phyloP scores from a whole-genome alignment of 2,329 filamentous ascomycete genomes.

The Pseudocercospora macadamiae region DNA sequence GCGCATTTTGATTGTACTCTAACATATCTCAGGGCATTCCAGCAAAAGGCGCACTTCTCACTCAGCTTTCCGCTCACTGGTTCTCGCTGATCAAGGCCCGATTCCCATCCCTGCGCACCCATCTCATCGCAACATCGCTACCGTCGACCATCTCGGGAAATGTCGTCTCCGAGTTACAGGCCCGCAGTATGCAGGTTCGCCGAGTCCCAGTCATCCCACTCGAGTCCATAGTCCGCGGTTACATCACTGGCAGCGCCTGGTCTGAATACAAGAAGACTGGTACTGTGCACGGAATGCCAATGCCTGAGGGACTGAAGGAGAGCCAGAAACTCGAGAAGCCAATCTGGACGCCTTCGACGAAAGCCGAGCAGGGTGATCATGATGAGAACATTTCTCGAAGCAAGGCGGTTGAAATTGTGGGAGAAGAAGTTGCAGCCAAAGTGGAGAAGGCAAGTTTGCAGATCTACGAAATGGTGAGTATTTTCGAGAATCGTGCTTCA shows the following conservation, averaged over 20 bases:
- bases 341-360: conserved; percentile 81
- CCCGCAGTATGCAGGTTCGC: conserved; percentile 77
- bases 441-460: conserved; percentile 67
- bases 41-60: conserved; percentile 68
- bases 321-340: conserved; percentile 70
- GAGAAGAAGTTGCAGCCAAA: conserved; percentile 63
- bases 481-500: background rate
- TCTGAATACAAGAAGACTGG: conserved; percentile 72
- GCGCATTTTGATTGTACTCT: background rate
- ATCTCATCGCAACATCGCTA: conserved; percentile 63
- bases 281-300: conserved; percentile 76
- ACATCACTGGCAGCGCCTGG: conserved; percentile 86
- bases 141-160: conserved; percentile 52
- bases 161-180: conserved; percentile 45
- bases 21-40: conserved; percentile 60
- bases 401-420: conserved; percentile 64
- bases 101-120: conserved; percentile 63
- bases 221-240: conserved; percentile 85
- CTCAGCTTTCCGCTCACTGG: conserved; percentile 69
- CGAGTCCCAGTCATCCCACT: conserved; percentile 75
- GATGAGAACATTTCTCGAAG: conserved; percentile 84
- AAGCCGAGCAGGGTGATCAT: conserved; percentile 76
- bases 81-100: conserved; percentile 62
- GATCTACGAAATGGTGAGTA: conserved; percentile 61
- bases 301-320: conserved; percentile 69